These are phyloP conservation scores for Talaromyces rugulosus DNA, from an alignment of 2,329 filamentous ascomycete species.

Conservation along the genomic window DNA sequence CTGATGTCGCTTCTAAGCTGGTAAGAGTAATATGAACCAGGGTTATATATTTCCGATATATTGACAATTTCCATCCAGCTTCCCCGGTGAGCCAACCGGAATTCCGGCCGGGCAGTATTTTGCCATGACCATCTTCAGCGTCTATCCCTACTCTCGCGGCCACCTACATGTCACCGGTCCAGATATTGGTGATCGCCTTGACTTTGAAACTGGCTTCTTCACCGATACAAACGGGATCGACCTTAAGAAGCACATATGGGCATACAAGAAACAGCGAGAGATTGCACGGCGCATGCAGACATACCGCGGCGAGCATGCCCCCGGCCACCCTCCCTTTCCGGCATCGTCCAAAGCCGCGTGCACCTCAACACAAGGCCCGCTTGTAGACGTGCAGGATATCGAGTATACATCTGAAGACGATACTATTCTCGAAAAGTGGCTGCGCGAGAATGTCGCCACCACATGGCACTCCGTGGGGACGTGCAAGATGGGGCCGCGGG, in stretches of 20 bases:
- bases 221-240: constrained; percentile 1
- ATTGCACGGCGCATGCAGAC: constrained; percentile 4
- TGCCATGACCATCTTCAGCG: not conserved
- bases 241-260: constrained; percentile 3
- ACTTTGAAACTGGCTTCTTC: constrained; percentile 3
- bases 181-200: not conserved
- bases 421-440: constrained; percentile 18
- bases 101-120: constrained; percentile 3
- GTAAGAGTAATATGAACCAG: not conserved
- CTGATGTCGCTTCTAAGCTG: not conserved
- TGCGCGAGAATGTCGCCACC: constrained; percentile 9
- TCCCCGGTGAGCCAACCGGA: not conserved
- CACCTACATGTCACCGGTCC: constrained; percentile 2
- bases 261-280: constrained; percentile 8
- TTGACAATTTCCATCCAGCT: not conserved
- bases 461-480: constrained; percentile 24
- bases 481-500: constrained; percentile 17
- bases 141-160: constrained; percentile 5
- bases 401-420: constrained; percentile 13
- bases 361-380: not conserved
- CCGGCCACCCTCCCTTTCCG: constrained; percentile 3
- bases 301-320: not conserved
- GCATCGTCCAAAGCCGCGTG: constrained; percentile 1
- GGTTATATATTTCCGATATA: not conserved
- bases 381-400: not conserved